These are phyloP conservation scores for Apiospora marii DNA, from an alignment of 2,329 filamentous ascomycete genomes.

Conservation along the genomic window DNA sequence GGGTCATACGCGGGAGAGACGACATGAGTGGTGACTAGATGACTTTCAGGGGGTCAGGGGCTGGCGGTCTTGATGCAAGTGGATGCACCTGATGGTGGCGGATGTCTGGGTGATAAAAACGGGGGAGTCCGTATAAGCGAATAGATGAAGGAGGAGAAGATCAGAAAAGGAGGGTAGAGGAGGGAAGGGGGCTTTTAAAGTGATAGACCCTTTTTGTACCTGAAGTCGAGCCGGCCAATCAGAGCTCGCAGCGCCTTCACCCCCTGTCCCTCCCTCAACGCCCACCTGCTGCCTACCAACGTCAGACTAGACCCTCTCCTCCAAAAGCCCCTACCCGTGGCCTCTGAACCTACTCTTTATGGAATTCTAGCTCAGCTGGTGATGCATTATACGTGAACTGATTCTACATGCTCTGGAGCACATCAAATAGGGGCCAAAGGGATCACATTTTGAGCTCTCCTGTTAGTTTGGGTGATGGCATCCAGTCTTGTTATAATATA, in stretches of 20 bases:
- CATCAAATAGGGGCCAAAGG: neutral
- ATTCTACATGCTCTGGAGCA: neutral
- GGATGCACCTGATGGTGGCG: slow-evolving; percentile 1
- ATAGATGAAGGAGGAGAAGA: slow-evolving; percentile 23
- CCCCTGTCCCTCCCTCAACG: slow-evolving; percentile 19
- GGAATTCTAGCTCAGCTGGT: too few relatives aligned
- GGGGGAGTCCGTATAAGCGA: neutral
- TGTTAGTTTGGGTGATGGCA: neutral
- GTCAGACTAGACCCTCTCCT: neutral
- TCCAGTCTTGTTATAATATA: too few relatives aligned
- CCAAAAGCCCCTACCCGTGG: neutral
- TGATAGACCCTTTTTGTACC: slow-evolving; percentile 17
- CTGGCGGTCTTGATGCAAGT: slow-evolving; percentile 14
- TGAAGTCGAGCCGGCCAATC: slow-evolving; percentile 25
- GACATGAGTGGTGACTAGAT: neutral
- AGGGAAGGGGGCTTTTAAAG: slow-evolving; percentile 26
- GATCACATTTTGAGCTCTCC: neutral
- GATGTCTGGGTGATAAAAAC: slow-evolving; percentile 11
- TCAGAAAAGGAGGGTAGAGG: slow-evolving; percentile 20
- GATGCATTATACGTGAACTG: neutral
- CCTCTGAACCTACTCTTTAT: neutral
- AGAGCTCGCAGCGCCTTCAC: slow-evolving; percentile 6
- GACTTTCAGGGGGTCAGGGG: slow-evolving; percentile 4
- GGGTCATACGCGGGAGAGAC: neutral
- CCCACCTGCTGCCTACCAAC: slow-evolving; percentile 2